phyloP scores from a whole-genome alignment of 2,329 filamentous ascomycete genomes.

The Trichophyton benhamiae region DNA sequence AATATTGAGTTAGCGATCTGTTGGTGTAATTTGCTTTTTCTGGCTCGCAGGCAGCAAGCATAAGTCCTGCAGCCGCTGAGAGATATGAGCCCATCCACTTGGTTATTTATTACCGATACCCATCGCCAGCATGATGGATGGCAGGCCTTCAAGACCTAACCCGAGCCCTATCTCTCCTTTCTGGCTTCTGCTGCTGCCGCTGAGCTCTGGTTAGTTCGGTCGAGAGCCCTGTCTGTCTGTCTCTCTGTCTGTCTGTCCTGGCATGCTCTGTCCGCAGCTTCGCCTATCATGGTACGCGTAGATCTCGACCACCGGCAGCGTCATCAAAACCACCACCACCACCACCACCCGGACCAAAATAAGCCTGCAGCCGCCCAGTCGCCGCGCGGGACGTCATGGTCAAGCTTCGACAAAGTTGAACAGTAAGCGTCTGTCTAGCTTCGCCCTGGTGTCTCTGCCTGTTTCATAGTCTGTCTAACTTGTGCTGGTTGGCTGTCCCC shows the following conservation, averaged over 20 bases:
- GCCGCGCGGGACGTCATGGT: neutral
- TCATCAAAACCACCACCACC: neutral
- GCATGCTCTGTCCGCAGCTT: neutral
- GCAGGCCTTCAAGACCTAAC: too few relatives aligned
- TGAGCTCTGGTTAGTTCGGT: neutral
- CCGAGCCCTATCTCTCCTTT: too few relatives aligned
- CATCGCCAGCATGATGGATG: too few relatives aligned
- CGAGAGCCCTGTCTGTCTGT: neutral
- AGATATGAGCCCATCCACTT: too few relatives aligned
- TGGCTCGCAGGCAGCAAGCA: neutral
- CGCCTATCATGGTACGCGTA: neutral
- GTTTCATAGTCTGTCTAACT: neutral
- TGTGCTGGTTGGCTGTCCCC: neutral
- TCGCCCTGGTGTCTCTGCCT: neutral
- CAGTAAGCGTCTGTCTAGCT: neutral
- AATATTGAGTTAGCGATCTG: neutral
- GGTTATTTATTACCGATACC: too few relatives aligned
- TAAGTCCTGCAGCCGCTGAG: neutral
- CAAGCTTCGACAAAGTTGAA: neutral
- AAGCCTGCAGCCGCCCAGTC: neutral
- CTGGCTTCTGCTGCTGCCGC: neutral
- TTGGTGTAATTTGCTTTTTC: neutral
- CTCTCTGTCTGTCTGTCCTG: neutral
- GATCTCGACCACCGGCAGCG: neutral
- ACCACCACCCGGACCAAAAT: too few relatives aligned